Evolutionary conservation across 495 filamentous ascomycete genomes (phyloP).

Genomic region (Penicillium robsamsonii): DNA sequence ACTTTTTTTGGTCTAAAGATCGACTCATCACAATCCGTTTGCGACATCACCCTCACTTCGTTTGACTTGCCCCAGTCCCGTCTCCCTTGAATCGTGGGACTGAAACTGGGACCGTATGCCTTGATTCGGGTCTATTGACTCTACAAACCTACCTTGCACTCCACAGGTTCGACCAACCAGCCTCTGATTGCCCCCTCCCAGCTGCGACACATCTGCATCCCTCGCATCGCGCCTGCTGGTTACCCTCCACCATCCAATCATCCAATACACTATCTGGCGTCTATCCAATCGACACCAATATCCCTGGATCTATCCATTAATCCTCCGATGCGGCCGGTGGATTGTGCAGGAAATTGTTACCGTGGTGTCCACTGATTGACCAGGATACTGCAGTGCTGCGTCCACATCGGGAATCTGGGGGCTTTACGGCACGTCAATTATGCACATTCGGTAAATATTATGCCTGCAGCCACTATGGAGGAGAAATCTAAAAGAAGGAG

Average conservation of each 20-base stretch:
- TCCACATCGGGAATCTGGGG: constrained; percentile 26
- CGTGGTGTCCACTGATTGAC: constrained; percentile 19
- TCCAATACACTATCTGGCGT: too few species aligned
- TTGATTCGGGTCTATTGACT: constrained; percentile 13
- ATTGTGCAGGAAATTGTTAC: constrained; percentile 12
- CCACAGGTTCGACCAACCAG: constrained; percentile 15
- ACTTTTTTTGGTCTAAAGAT: constrained; percentile 3
- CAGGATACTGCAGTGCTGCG: constrained; percentile 17
- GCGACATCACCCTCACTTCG: constrained; percentile 23
- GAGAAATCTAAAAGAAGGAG: constrained; percentile 30
- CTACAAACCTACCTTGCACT: constrained; percentile 15
- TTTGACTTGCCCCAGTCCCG: constrained; percentile 8
- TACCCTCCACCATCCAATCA: constrained; percentile 16
- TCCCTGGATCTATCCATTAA: constrained; percentile 14
- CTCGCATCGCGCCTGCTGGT: constrained; percentile 23
- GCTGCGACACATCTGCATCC: constrained; percentile 19
- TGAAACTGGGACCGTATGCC: constrained; percentile 8
- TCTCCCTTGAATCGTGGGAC: constrained; percentile 6
- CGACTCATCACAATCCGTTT: constrained; percentile 35
- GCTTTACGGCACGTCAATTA: constrained; percentile 32
- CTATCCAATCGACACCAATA: not conserved
- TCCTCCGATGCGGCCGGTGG: constrained; percentile 23
- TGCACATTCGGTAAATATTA: constrained; percentile 25
- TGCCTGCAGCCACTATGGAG: constrained; percentile 32
- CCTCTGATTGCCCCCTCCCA: constrained; percentile 19